Conservation (phyloP, 225 moss, liverwort and hornwort species). For the Bryum argenteum region DNA sequence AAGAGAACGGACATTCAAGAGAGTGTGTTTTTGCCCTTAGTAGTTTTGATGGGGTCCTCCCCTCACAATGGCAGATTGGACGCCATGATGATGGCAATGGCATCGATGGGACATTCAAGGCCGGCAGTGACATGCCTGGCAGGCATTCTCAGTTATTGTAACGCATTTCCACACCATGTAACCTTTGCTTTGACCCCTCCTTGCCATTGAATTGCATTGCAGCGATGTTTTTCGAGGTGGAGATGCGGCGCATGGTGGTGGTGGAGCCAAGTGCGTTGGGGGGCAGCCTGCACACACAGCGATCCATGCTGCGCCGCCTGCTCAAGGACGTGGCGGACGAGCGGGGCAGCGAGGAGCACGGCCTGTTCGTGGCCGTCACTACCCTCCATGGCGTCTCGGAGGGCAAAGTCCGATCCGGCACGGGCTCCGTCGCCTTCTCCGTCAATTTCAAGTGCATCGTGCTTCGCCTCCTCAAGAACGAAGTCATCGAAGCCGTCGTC, state of each 20-base stretch:
- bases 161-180: too few relatives aligned
- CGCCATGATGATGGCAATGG: too few relatives aligned
- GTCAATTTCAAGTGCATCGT: conserved; percentile 77
- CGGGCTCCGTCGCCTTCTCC: conserved; percentile 58
- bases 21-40: too few relatives aligned
- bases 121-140: too few relatives aligned
- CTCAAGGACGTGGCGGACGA: conserved; percentile 53
- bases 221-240: conserved; percentile 69
- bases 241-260: conserved; percentile 59
- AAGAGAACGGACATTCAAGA: too few relatives aligned
- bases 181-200: too few relatives aligned
- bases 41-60: too few relatives aligned
- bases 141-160: too few relatives aligned
- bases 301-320: conserved; percentile 60
- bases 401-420: conserved; percentile 58
- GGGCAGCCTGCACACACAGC: conserved; percentile 46
- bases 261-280: conserved; percentile 62
- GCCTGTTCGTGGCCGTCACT: conserved; percentile 61
- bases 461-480: conserved; percentile 45
- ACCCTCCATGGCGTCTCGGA: conserved; percentile 72
- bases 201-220: too few relatives aligned
- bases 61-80: too few relatives aligned
- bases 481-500: conserved; percentile 57
- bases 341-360: conserved; percentile 60
- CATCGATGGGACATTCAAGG: too few relatives aligned